phyloP scores from a whole-genome alignment of 805 yeast species.

The Candida nanaspora region DNA sequence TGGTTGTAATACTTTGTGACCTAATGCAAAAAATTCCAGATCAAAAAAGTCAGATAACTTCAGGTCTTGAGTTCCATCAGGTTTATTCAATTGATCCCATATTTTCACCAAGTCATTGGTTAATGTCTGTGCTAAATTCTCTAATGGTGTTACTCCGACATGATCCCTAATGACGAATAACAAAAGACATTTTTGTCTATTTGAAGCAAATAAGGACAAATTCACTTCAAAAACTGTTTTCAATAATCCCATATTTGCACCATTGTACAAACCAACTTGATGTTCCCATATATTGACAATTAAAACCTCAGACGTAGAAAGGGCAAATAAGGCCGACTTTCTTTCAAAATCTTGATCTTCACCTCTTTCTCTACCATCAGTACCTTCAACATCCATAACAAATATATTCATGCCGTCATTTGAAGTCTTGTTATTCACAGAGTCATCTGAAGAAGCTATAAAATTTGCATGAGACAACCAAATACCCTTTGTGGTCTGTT shows the following conservation, averaged over 20 bases:
- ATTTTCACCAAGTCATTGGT: slow-evolving; percentile 63
- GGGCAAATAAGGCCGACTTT: slow-evolving; percentile 90
- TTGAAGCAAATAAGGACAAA: slow-evolving; percentile 70
- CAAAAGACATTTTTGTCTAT: slow-evolving; percentile 49
- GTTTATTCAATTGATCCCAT: slow-evolving; percentile 76
- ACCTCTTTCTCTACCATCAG: slow-evolving; percentile 96
- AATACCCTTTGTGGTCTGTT: slow-evolving; percentile 86
- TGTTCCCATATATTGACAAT: slow-evolving; percentile 96
- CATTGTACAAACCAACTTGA: slow-evolving; percentile 94
- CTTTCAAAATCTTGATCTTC: slow-evolving; percentile 98
- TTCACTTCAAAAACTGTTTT: slow-evolving; percentile 97
- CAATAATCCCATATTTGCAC: slow-evolving; percentile 92
- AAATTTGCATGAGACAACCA: slow-evolving; percentile 60
- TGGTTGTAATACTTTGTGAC: slow-evolving; percentile 79
- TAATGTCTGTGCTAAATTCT: slow-evolving; percentile 61
- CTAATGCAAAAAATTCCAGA: slow-evolving; percentile 68
- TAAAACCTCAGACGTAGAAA: slow-evolving; percentile 83
- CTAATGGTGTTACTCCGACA: slow-evolving; percentile 78
- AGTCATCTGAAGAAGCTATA: slow-evolving; percentile 21
- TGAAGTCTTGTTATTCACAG: slow-evolving; percentile 4
- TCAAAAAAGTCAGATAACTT: slow-evolving; percentile 75
- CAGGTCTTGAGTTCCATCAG: slow-evolving; percentile 49
- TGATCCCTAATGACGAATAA: slow-evolving; percentile 91
- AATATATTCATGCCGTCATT: slow-evolving; percentile 35
- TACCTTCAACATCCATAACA: slow-evolving; percentile 97